phyloP scores from a whole-genome alignment of 192 early-diverging fungal species.

The Coemansia sp. region DNA sequence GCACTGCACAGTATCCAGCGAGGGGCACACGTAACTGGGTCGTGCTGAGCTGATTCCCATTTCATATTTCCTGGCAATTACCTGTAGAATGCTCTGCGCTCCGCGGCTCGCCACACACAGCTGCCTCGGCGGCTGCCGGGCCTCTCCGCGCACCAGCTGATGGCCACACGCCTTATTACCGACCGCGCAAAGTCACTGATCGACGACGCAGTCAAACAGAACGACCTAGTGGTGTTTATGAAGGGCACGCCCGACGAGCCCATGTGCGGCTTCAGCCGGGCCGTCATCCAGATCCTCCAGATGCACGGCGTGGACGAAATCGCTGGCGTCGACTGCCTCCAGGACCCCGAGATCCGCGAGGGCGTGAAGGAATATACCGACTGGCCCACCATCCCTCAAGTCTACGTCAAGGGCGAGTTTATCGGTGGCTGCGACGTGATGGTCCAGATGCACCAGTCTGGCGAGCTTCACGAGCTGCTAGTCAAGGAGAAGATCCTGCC shows the following conservation, averaged over 20 bases:
- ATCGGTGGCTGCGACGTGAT: slow-evolving; percentile 94
- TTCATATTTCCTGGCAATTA: neutral
- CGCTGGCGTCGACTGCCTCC: slow-evolving; percentile 72
- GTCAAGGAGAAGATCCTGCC: neutral
- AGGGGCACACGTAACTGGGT: neutral
- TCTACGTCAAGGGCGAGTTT: slow-evolving; percentile 94
- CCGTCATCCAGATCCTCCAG: slow-evolving; percentile 86
- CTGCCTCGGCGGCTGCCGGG: slow-evolving; percentile 1
- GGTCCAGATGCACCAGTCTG: slow-evolving; percentile 80
- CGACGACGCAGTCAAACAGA: slow-evolving; percentile 24
- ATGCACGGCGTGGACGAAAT: slow-evolving; percentile 70
- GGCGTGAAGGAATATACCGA: slow-evolving; percentile 92
- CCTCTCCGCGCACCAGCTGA: slow-evolving; percentile 6
- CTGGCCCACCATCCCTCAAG: slow-evolving; percentile 97
- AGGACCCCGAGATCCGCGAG: slow-evolving; percentile 84
- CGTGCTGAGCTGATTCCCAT: neutral
- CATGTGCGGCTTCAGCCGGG: slow-evolving; percentile 91
- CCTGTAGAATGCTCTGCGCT: slow-evolving; percentile 24
- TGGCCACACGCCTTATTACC: slow-evolving; percentile 30
- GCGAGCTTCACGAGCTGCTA: neutral
- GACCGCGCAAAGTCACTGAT: slow-evolving; percentile 25
- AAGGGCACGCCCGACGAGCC: slow-evolving; percentile 93
- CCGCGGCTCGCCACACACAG: slow-evolving; percentile 1
- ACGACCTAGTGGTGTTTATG: slow-evolving; percentile 68
- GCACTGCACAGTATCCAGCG: neutral